Evolutionary conservation across 371 early-diverging fungal genomes (phyloP).

Genomic region (Apophysomyces variabilis): DNA sequence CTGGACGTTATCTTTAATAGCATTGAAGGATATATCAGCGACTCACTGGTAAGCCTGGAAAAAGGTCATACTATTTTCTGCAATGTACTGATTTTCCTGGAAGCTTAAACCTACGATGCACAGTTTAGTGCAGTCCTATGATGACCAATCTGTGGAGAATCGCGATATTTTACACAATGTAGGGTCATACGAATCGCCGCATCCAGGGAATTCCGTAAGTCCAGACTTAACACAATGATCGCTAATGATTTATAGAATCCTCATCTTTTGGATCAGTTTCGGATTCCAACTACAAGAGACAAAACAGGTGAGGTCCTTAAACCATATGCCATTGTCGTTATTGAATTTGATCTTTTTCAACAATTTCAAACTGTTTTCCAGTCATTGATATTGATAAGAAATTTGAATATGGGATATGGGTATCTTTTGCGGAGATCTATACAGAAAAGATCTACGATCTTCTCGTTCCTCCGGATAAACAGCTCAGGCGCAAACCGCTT

Average conservation of each 20-base stretch:
- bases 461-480: conserved; percentile 51
- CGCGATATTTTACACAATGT: conserved; percentile 29
- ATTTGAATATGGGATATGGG: conserved; percentile 72
- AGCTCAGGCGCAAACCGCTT: conserved; percentile 49
- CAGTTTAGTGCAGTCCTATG: conserved; percentile 41
- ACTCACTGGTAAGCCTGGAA: conserved; percentile 30
- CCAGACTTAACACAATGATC: neutral
- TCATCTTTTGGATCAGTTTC: conserved; percentile 22
- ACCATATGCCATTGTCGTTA: neutral
- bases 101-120: conserved; percentile 56
- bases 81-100: neutral
- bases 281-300: conserved; percentile 19
- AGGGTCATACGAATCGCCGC: conserved; percentile 15
- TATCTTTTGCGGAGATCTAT: conserved; percentile 84
- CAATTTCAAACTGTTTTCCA: conserved; percentile 4
- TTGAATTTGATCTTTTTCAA: no score
- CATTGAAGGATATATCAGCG: conserved; percentile 33
- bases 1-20: conserved; percentile 65
- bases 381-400: conserved; percentile 47
- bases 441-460: conserved; percentile 87
- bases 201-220: conserved; percentile 25
- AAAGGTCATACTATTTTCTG: neutral
- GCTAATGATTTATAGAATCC: conserved; percentile 20
- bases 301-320: conserved; percentile 18
- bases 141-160: conserved; percentile 36